Evolutionary conservation across 108 stramenopile species (phyloP), one percentile per base, ranked within the genome.

Genomic region (Poteriospumella lacustris): DNA sequence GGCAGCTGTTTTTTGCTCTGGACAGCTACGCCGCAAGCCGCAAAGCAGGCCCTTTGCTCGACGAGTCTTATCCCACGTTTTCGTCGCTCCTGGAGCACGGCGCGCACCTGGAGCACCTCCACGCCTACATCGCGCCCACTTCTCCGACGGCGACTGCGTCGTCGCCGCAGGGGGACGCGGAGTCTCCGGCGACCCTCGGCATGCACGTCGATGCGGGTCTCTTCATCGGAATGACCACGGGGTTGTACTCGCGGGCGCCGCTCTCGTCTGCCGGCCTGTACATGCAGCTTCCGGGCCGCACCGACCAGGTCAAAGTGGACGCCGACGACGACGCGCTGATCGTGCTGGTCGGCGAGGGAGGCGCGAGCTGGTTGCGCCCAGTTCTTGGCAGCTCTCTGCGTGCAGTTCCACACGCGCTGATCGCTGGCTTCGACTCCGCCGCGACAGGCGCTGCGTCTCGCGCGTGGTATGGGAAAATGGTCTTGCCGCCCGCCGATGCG

Each of bases 401-500:
- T 5, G 44, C 70, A 12, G 12, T 38, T 42, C 70, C 70, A 56
- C 70, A 73, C 42, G 70, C 70, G 3, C 36, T 73, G 43, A 5
- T 73, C 9, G 60, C 60, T 5, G n/a, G n/a, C n/a, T n/a, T n/a
- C n/a, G 60, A 33, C 36, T 2, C 38, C 28, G 2, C 24, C 77
- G 3, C 29, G n/a, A 31, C 34, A 1, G 5, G 5, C 1, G 64
- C 1, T 12, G 9, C 0, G 2, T 28, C 1, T 0, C 64, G 77
- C 64, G 33, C 43, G 19, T 78, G 77, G 77, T 78, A 78, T 36
- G 77, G 77, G 1, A 59, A 36, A 12, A 78, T 78, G 77, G 19
- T 44, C 3, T 40, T 78, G 26, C 77, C 77, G 41, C 77, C 77
- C 2, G 19, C 19, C 43, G 64, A 78, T 59, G 77, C 77, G 1